Conservation (phyloP, 345 rosid genomes). For the thale cress (Arabidopsis thaliana) region TAIR10.1 NC_003076.8:18386501-18387000, state of each 20-base stretch:
- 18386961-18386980: too few species aligned
- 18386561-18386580: constrained; percentile 22
- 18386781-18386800: constrained; percentile 35
- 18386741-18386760: background rate
- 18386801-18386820: constrained; percentile 3
- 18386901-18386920: background rate
- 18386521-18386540: background rate
- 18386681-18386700: constrained; percentile 40
- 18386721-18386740: constrained; percentile 37
- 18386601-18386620: constrained; percentile 59
- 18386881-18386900: background rate
- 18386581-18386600: background rate
- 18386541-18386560: background rate
- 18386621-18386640: constrained; percentile 82
- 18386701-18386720: constrained; percentile 22
- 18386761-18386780: constrained; percentile 30
- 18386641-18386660: constrained; percentile 72
- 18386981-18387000: too few species aligned
- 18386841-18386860: background rate
- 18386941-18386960: too few species aligned
- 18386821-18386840: background rate
- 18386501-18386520: background rate
- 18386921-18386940: background rate
- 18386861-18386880: constrained; percentile 6
- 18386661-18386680: constrained; percentile 49